These are phyloP conservation scores for Sequoia sempervirens DNA, from an alignment of 75 land plant genomes.

Conservation along the genomic window DNA sequence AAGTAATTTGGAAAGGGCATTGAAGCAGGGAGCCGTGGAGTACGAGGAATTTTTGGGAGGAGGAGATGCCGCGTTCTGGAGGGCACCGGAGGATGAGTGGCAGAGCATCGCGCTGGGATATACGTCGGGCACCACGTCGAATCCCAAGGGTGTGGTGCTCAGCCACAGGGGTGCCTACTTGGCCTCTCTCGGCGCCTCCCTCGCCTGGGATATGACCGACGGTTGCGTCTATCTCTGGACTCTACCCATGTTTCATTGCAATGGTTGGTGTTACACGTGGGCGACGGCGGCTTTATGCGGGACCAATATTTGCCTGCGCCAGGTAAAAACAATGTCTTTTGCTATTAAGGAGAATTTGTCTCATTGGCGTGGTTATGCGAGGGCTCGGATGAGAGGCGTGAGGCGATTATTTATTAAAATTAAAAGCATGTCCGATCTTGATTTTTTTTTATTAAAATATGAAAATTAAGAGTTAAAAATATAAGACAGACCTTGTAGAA, in stretches of 20 bases:
- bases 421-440: too few relatives aligned
- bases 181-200: slow-evolving; percentile 47
- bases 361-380: too few relatives aligned
- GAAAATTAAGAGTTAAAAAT: too few relatives aligned
- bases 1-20: slow-evolving; percentile 31
- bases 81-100: slow-evolving; percentile 85
- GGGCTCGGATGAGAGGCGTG: too few relatives aligned
- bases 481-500: too few relatives aligned
- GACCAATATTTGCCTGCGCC: slow-evolving; percentile 82
- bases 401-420: too few relatives aligned
- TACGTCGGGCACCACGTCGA: slow-evolving; percentile 92
- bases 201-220: slow-evolving; percentile 75
- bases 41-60: slow-evolving; percentile 70
- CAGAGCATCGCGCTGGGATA: slow-evolving; percentile 86
- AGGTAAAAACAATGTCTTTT: slow-evolving; percentile 28
- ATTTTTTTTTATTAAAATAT: too few relatives aligned
- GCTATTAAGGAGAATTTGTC: neutral
- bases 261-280: slow-evolving; percentile 97
- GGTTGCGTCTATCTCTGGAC: slow-evolving; percentile 89
- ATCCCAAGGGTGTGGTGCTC: slow-evolving; percentile 89
- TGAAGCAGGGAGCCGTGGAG: slow-evolving; percentile 61
- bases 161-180: slow-evolving; percentile 87
- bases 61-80: slow-evolving; percentile 80
- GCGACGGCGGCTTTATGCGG: slow-evolving; percentile 81
- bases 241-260: slow-evolving; percentile 89